Evolutionary conservation across 2,329 filamentous ascomycete genomes (phyloP).

Genomic region (Hortaea werneckii): DNA sequence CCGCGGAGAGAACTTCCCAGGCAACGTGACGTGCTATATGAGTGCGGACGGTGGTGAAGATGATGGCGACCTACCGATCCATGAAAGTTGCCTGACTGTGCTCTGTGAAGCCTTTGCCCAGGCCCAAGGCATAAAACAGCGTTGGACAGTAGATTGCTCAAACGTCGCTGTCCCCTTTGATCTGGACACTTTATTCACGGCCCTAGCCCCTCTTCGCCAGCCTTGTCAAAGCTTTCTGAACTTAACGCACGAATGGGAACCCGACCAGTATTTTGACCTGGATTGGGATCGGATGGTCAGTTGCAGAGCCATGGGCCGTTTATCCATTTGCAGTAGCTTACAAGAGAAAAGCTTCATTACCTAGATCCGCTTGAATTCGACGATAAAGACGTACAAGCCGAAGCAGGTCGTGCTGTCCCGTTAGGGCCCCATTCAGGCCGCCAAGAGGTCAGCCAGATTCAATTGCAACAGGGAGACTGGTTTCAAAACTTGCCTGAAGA

Average conservation of each 20-base stretch:
- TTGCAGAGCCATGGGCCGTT: background rate
- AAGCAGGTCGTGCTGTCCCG: too few relatives aligned
- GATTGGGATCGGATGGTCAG: background rate
- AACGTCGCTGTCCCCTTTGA: background rate
- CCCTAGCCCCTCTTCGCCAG: background rate
- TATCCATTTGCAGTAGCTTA: too few relatives aligned
- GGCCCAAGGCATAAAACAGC: background rate
- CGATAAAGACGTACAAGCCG: too few relatives aligned
- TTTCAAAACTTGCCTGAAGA: background rate
- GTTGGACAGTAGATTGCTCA: background rate
- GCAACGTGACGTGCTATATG: background rate
- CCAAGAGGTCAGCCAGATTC: too few relatives aligned
- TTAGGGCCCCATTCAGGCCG: too few relatives aligned
- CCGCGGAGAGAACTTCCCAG: background rate
- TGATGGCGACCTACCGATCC: background rate
- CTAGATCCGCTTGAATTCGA: background rate
- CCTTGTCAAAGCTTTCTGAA: background rate
- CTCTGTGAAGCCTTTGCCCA: constrained; percentile 1
- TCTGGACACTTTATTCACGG: background rate
- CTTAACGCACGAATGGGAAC: background rate
- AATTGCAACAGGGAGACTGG: background rate
- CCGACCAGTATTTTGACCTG: background rate
- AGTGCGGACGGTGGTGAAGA: background rate
- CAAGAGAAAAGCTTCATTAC: background rate
- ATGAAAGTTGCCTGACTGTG: background rate